Evolutionary conservation across 805 yeast genomes (phyloP), one percentile per base, ranked within the genome.

Genomic region (Geotrichum ghanense): DNA sequence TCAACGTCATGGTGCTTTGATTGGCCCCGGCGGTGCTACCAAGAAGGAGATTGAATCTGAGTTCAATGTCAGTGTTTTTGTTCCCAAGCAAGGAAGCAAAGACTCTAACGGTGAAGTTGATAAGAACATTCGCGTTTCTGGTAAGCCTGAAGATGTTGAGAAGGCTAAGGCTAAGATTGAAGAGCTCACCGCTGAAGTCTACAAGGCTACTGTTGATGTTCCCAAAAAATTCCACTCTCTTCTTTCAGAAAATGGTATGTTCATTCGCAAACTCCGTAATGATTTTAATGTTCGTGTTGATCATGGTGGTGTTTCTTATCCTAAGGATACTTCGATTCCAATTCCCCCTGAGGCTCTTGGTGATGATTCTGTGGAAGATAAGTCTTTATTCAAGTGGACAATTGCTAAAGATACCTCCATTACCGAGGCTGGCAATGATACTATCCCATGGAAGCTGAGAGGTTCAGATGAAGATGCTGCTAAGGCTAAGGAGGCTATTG

Each of bases 21-120:
- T 90, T 62, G 97, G 97, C 35, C 79, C 87, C 34, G 78, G 79
- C 48, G 97, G 97, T 41, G 58, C 77, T 10, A 73, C 75, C 49
- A 85, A 90, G 65, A 81, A 82, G 54, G 69, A 75, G 9, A 63
- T 87, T 52, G 90, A 87, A 67, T 69, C 74, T 14, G 85, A 82
- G 56, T 84, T 73, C 62, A 69, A 71, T 12, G 89, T 85, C 43
- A 60, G 63, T 22, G 63, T 90, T 47, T 70, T 69, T 42, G 74
- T 90, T 58, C 97, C 97, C 52, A 74, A 73, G 58, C 73, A 70
- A 42, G 56, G 53, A 17, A 23, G 51, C 31, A 41, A 44, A 41
- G 52, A 45, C 31, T 47, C 48, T 44, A 50, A 50, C 17, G 53
- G 50, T 5, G 40, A 52, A 24, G 50, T 62, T 57, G 49, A 77